A percentile compares a stretch with the other conserved stretches of the same genome.
These are phyloP conservation scores for Suhomyces atakaporum DNA, from an alignment of 1,139 yeast genomes.

Conservation along the genomic window DNA sequence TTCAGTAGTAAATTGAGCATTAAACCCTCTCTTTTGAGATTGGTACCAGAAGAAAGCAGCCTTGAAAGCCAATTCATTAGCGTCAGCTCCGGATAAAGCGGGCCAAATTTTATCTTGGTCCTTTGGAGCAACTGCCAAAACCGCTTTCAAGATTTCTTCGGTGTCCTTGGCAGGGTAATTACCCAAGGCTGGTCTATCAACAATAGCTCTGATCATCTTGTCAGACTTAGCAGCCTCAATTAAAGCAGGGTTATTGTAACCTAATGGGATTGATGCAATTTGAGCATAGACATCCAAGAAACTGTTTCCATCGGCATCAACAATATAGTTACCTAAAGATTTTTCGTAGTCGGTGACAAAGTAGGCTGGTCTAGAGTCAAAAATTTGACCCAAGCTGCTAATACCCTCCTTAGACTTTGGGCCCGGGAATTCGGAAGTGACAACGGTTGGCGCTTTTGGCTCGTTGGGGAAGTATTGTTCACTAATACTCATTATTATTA, in stretches of 20 bases:
- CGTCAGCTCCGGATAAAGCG: conserved; percentile 80
- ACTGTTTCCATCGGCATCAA: conserved; percentile 69
- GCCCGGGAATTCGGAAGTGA: conserved; percentile 59
- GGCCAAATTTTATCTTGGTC: conserved; percentile 73
- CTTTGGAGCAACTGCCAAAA: conserved; percentile 68
- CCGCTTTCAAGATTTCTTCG: conserved; percentile 55
- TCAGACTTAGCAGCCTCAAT: conserved; percentile 62
- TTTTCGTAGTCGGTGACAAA: conserved; percentile 69
- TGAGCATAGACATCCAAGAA: conserved; percentile 74
- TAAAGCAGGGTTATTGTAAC: conserved; percentile 76
- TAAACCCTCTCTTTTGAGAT: conserved; percentile 56
- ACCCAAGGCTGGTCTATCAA: conserved; percentile 77
- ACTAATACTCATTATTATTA: conserved; percentile 40
- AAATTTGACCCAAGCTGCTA: conserved; percentile 52
- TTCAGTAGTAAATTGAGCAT: conserved; percentile 53
- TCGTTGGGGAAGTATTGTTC: conserved; percentile 65
- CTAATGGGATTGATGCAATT: conserved; percentile 76
- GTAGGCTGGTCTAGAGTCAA: conserved; percentile 67
- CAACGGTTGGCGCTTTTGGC: conserved; percentile 60
- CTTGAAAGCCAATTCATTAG: conserved; percentile 81
- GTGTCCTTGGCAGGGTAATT: conserved; percentile 70
- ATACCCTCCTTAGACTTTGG: conserved; percentile 54
- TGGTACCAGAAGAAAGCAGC: conserved; percentile 82
- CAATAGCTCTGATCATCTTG: conserved; percentile 65
- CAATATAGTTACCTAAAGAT: conserved; percentile 70